These are phyloP conservation scores for Trichoderma virens DNA, from an alignment of 495 filamentous ascomycete species.

Conservation along the genomic window DNA sequence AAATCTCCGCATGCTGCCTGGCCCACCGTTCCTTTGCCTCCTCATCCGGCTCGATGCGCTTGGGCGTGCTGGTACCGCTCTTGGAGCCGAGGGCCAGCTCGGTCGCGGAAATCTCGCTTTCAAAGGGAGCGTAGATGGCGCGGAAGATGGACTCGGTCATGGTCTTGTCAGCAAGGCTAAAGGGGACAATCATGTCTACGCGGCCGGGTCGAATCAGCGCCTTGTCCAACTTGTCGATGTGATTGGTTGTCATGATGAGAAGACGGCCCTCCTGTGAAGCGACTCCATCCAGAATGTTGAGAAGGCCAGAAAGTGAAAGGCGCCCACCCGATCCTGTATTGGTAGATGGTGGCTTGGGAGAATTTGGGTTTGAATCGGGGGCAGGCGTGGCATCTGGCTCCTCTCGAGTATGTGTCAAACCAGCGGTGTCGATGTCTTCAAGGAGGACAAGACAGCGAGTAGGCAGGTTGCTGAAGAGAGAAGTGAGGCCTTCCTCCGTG, in stretches of 20 bases:
- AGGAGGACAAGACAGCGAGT: slow-evolving; percentile 62
- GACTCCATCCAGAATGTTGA: slow-evolving; percentile 80
- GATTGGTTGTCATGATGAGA: slow-evolving; percentile 82
- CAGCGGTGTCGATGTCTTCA: slow-evolving; percentile 67
- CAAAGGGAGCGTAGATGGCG: slow-evolving; percentile 39
- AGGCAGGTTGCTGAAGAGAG: slow-evolving; percentile 62
- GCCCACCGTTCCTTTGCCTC: slow-evolving; percentile 7
- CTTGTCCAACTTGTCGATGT: slow-evolving; percentile 64
- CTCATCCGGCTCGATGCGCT: background rate
- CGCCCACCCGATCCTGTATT: slow-evolving; percentile 18
- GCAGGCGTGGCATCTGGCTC: slow-evolving; percentile 17
- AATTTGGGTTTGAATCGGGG: background rate
- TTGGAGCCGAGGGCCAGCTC: slow-evolving; percentile 6
- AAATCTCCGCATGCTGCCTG: slow-evolving; percentile 25
- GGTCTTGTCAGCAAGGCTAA: slow-evolving; percentile 42
- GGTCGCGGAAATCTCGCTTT: slow-evolving; percentile 31
- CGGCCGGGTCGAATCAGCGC: slow-evolving; percentile 71
- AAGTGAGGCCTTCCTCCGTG: slow-evolving; percentile 62
- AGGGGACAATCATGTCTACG: slow-evolving; percentile 67
- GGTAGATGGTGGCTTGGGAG: background rate
- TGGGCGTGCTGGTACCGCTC: background rate
- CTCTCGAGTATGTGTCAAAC: slow-evolving; percentile 54
- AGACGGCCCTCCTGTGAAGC: slow-evolving; percentile 68
- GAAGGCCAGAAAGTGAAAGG: slow-evolving; percentile 65
- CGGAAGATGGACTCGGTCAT: slow-evolving; percentile 42